These are phyloP conservation scores for Limonium bicolor DNA, from an alignment of 148 eudicot species.

Conservation along the genomic window DNA sequence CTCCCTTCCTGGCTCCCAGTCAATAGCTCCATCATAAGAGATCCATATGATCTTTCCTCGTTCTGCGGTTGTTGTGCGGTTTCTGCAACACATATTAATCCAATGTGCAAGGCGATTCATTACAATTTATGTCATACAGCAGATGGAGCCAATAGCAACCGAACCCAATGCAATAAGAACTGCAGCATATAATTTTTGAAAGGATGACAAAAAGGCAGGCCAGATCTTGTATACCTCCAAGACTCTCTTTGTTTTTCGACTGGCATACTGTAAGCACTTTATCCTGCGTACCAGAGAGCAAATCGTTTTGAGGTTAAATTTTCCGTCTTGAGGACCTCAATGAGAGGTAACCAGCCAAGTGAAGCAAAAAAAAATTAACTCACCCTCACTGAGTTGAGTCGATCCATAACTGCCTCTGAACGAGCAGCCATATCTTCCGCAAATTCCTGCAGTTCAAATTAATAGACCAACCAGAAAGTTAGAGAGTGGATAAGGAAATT, in stretches of 20 bases:
- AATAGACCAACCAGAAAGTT: slow-evolving; percentile 9
- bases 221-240: slow-evolving; percentile 48
- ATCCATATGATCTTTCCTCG: slow-evolving; percentile 70
- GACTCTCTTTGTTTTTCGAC: slow-evolving; percentile 33
- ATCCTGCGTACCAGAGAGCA: slow-evolving; percentile 22
- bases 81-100: too few species aligned
- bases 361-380: too few species aligned
- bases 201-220: too few species aligned
- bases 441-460: slow-evolving; percentile 49
- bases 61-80: slow-evolving; percentile 22
- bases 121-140: too few species aligned
- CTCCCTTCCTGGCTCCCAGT: slow-evolving; percentile 69
- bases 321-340: too few species aligned
- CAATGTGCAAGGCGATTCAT: too few species aligned
- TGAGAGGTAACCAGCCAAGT: too few species aligned
- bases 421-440: slow-evolving; percentile 58
- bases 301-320: too few species aligned
- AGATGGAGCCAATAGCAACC: too few species aligned
- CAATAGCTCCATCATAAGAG: slow-evolving; percentile 83
- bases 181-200: too few species aligned
- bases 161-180: too few species aligned
- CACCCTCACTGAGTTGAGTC: slow-evolving; percentile 46
- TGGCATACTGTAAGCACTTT: slow-evolving; percentile 77
- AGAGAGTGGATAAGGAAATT: neutral
- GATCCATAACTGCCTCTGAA: slow-evolving; percentile 40